Evolutionary conservation across 495 filamentous ascomycete species (phyloP).

Genomic region (Penicillium pulvis): DNA sequence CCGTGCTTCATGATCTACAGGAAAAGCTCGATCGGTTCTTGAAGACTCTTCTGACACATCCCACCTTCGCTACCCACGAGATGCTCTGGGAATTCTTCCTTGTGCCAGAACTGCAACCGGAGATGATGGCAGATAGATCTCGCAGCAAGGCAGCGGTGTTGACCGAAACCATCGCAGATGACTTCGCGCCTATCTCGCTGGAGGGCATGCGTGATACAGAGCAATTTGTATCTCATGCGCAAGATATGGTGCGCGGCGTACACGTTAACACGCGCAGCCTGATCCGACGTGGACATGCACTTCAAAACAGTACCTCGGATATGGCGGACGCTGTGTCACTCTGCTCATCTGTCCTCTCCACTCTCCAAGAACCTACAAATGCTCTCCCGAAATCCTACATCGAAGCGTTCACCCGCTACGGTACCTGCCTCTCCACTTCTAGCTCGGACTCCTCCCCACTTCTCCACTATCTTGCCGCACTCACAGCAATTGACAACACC

Average conservation of each 20-base stretch:
- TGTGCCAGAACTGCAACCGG: slow-evolving; percentile 87
- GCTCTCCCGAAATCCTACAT: slow-evolving; percentile 66
- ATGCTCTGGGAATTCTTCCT: slow-evolving; percentile 99
- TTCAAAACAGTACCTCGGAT: slow-evolving; percentile 52
- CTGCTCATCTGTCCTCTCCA: slow-evolving; percentile 55
- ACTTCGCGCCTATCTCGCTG: slow-evolving; percentile 69
- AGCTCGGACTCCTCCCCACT: slow-evolving; percentile 71
- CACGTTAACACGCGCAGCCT: slow-evolving; percentile 79
- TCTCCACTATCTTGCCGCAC: slow-evolving; percentile 67
- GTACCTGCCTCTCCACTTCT: slow-evolving; percentile 63
- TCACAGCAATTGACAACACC: slow-evolving; percentile 76
- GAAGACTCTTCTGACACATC: slow-evolving; percentile 80
- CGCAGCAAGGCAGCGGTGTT: slow-evolving; percentile 81
- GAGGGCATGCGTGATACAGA: slow-evolving; percentile 91
- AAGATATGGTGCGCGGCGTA: slow-evolving; percentile 82
- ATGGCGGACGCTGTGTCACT: slow-evolving; percentile 67
- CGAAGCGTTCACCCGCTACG: slow-evolving; percentile 72
- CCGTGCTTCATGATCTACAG: slow-evolving; percentile 85
- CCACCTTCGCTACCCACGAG: slow-evolving; percentile 95
- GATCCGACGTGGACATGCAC: slow-evolving; percentile 55
- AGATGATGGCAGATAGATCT: slow-evolving; percentile 87
- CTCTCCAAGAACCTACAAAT: slow-evolving; percentile 47
- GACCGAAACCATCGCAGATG: slow-evolving; percentile 81
- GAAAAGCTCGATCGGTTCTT: slow-evolving; percentile 84
- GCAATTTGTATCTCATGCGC: slow-evolving; percentile 84